Evolutionary conservation across 805 yeast species (phyloP).

Genomic region (Candida oleophila): DNA sequence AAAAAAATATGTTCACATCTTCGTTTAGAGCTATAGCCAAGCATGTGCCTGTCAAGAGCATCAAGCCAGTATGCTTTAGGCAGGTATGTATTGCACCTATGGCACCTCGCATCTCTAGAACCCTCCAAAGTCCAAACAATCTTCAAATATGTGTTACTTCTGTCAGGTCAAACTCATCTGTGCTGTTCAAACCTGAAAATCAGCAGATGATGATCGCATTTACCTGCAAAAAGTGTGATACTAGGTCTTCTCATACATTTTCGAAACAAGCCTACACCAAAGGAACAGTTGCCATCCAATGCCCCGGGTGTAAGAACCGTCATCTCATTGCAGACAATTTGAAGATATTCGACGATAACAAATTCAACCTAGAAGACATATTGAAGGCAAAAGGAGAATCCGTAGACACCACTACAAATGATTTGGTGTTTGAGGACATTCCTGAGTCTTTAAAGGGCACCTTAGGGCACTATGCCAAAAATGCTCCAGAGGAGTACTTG

Average conservation of each 20-base stretch:
- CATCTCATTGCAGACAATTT: constrained; percentile 82
- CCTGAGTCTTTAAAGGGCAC: constrained; percentile 51
- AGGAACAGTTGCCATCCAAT: constrained; percentile 86
- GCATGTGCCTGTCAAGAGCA: too few species aligned
- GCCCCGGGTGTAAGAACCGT: constrained; percentile 87
- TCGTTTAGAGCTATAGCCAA: too few species aligned
- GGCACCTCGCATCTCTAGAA: background rate
- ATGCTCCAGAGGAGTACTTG: constrained; percentile 52
- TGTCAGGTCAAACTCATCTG: background rate
- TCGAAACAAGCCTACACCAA: constrained; percentile 86
- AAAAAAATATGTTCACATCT: too few species aligned
- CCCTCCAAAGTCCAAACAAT: background rate
- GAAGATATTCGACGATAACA: constrained; percentile 74
- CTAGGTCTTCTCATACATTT: constrained; percentile 84
- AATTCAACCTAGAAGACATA: constrained; percentile 77
- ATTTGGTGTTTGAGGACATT: constrained; percentile 66
- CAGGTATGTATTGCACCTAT: too few species aligned
- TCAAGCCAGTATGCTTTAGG: too few species aligned
- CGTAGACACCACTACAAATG: constrained; percentile 62
- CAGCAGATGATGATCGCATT: constrained; percentile 86
- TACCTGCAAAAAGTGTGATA: constrained; percentile 85
- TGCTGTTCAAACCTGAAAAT: constrained; percentile 56
- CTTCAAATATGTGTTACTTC: background rate
- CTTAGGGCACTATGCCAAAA: constrained; percentile 68
- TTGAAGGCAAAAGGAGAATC: constrained; percentile 73